Evolutionary conservation across 2,329 filamentous ascomycete genomes (phyloP).

Genomic region (Paraphaeosphaeria minitans): DNA sequence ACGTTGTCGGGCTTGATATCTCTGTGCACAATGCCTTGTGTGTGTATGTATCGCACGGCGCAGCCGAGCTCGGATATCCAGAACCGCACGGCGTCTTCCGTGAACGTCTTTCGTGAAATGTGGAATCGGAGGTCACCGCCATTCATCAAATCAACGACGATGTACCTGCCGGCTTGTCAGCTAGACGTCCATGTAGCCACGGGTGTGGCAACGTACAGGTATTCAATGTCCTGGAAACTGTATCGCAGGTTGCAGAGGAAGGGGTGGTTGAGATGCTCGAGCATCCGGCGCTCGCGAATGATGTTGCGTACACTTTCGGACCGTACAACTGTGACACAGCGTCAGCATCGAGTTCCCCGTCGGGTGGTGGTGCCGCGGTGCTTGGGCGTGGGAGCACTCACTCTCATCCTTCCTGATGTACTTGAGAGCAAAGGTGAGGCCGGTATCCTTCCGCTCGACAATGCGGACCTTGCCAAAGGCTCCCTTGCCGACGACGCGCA

Average conservation of each 20-base stretch:
- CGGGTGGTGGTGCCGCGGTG: constrained; percentile 9
- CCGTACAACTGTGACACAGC: constrained; percentile 74
- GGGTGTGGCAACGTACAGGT: constrained; percentile 70
- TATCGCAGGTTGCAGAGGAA: constrained; percentile 99
- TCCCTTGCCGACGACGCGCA: constrained; percentile 95
- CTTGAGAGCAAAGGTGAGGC: constrained; percentile 92
- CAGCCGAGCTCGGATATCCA: constrained; percentile 96
- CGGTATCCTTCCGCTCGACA: constrained; percentile 95
- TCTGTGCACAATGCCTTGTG: constrained; percentile 50
- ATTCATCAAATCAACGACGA: constrained; percentile 98
- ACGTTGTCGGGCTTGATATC: constrained; percentile 52
- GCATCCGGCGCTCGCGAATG: constrained; percentile 94
- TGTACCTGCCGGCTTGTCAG: constrained; percentile 62
- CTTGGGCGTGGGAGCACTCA: constrained; percentile 49
- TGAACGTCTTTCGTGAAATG: constrained; percentile 97
- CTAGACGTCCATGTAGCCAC: neutral
- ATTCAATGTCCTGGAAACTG: constrained; percentile 98
- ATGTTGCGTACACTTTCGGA: constrained; percentile 98
- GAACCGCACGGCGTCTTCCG: constrained; percentile 93
- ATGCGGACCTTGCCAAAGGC: constrained; percentile 99
- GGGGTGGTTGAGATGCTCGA: constrained; percentile 96
- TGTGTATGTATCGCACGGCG: constrained; percentile 67
- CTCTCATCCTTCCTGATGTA: constrained; percentile 99
- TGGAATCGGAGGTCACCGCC: constrained; percentile 96
- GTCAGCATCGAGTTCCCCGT: constrained; percentile 28